Percentiles rank a stretch among this genome's conserved stretches.
Evolutionary conservation across 2,329 filamentous ascomycete genomes (phyloP).

Genomic region (Colletotrichum musae): DNA sequence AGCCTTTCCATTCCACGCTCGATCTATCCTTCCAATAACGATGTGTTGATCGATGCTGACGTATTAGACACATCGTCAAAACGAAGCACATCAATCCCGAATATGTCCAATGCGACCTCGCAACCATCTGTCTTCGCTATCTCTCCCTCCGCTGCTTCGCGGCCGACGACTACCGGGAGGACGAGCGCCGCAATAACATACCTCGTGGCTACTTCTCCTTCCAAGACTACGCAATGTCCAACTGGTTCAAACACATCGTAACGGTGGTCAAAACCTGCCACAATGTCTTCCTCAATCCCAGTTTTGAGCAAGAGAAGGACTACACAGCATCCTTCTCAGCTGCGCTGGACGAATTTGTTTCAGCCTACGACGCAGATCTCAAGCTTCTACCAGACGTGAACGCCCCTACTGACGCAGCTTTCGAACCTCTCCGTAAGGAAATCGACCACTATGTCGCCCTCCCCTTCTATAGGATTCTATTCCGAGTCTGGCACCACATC

Average conservation of each 20-base stretch:
- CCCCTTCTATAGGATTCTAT: constrained; percentile 40
- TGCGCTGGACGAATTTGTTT: constrained; percentile 33
- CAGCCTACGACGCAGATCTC: constrained; percentile 18
- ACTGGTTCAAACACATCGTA: constrained; percentile 53
- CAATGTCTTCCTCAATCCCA: constrained; percentile 17
- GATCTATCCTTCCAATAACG: too few species aligned
- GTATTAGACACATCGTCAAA: constrained; percentile 44
- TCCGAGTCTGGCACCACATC: constrained; percentile 44
- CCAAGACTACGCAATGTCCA: constrained; percentile 55
- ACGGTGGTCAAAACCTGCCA: constrained; percentile 41
- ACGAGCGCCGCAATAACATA: constrained; percentile 36
- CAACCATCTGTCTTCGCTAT: constrained; percentile 52
- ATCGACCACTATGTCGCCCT: constrained; percentile 41
- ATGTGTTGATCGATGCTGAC: not conserved
- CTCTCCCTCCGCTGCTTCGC: constrained; percentile 52
- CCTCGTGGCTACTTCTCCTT: constrained; percentile 52
- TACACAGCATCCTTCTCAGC: not conserved
- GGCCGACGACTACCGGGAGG: constrained; percentile 31
- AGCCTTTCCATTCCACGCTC: too few species aligned
- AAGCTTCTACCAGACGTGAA: not conserved
- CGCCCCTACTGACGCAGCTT: not conserved
- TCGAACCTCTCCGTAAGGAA: not conserved
- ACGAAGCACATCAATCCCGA: constrained; percentile 45
- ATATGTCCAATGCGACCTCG: constrained; percentile 49
- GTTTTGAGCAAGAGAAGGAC: not conserved